These are phyloP conservation scores for Gloeopeniophorella convolvens DNA, from an alignment of 768 basidiomycete genomes.

Conservation along the genomic window DNA sequence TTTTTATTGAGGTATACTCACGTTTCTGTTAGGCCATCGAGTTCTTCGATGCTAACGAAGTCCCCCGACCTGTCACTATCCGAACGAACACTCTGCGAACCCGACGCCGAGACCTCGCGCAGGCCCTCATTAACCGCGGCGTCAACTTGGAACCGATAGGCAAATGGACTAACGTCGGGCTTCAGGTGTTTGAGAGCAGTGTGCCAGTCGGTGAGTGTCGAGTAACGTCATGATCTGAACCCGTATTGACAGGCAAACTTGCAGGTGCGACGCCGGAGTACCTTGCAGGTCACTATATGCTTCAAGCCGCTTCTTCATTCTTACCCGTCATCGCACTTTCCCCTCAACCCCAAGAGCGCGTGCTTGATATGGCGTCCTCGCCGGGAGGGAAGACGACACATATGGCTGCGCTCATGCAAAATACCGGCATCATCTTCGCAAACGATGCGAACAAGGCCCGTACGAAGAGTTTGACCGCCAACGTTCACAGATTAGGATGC, in stretches of 20 bases:
- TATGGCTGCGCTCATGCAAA: slow-evolving; percentile 93
- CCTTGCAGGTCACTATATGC: slow-evolving; percentile 98
- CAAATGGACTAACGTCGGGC: slow-evolving; percentile 98
- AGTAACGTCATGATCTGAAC: not conserved
- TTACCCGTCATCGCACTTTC: slow-evolving; percentile 95
- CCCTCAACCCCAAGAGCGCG: slow-evolving; percentile 88
- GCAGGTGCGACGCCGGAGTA: slow-evolving; percentile 95
- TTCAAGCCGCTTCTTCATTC: slow-evolving; percentile 98
- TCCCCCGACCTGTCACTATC: slow-evolving; percentile 93
- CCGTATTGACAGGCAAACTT: not conserved
- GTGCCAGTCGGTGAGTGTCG: slow-evolving; percentile 74
- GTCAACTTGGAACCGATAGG: slow-evolving; percentile 98
- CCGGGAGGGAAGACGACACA: slow-evolving; percentile 99
- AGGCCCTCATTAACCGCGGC: slow-evolving; percentile 88
- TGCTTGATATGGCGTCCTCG: slow-evolving; percentile 97
- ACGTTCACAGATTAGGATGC: slow-evolving; percentile 94
- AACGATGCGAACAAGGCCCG: slow-evolving; percentile 94
- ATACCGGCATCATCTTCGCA: slow-evolving; percentile 96
- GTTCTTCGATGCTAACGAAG: slow-evolving; percentile 97
- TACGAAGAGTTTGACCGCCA: slow-evolving; percentile 94
- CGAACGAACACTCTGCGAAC: slow-evolving; percentile 95
- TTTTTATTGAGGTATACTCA: not conserved
- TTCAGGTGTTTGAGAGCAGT: slow-evolving; percentile 96
- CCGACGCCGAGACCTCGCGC: slow-evolving; percentile 88
- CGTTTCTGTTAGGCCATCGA: slow-evolving; percentile 71